A percentile compares a stretch with the other conserved stretches of the same genome.
Evolutionary conservation across 805 yeast genomes (phyloP).

Genomic region (Ogataea polymorpha): DNA sequence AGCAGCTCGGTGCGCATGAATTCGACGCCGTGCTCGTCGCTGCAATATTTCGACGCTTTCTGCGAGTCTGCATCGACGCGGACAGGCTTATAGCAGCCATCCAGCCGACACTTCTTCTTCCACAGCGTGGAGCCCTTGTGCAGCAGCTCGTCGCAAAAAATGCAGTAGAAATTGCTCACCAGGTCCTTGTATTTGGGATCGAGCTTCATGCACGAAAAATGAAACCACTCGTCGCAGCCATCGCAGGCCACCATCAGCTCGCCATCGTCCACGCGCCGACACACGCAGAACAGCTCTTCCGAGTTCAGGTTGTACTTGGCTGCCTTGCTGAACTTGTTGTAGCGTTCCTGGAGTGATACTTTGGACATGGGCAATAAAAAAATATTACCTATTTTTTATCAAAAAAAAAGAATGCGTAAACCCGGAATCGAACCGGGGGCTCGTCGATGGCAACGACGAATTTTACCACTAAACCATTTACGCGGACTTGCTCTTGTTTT

Average conservation of each 20-base stretch:
- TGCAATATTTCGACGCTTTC: constrained; percentile 65
- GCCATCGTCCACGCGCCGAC: constrained; percentile 76
- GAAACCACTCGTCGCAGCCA: constrained; percentile 95
- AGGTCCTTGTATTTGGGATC: constrained; percentile 48
- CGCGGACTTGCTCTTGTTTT: constrained; percentile 8
- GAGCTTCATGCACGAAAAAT: constrained; percentile 71
- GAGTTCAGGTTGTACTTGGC: constrained; percentile 45
- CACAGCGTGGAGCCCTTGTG: constrained; percentile 55
- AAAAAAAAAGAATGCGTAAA: constrained; percentile 22
- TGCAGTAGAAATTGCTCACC: constrained; percentile 67
- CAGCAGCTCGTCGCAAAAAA: constrained; percentile 55
- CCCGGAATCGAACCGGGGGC: constrained; percentile 32
- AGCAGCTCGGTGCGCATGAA: constrained; percentile 37
- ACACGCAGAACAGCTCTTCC: constrained; percentile 71
- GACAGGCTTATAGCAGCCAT: constrained; percentile 55
- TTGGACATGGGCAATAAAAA: constrained; percentile 7
- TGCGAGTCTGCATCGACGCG: constrained; percentile 22
- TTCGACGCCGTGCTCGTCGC: constrained; percentile 61
- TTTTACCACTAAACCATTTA: constrained; percentile 30
- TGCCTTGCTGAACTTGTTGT: constrained; percentile 29
- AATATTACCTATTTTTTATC: not conserved
- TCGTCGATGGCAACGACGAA: constrained; percentile 30
- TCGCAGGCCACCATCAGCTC: constrained; percentile 92
- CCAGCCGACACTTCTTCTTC: constrained; percentile 73
- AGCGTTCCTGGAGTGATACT: constrained; percentile 27